These are phyloP conservation scores for Capillidium heterosporum DNA, from an alignment of 371 early-diverging fungal genomes.

Conservation along the genomic window DNA sequence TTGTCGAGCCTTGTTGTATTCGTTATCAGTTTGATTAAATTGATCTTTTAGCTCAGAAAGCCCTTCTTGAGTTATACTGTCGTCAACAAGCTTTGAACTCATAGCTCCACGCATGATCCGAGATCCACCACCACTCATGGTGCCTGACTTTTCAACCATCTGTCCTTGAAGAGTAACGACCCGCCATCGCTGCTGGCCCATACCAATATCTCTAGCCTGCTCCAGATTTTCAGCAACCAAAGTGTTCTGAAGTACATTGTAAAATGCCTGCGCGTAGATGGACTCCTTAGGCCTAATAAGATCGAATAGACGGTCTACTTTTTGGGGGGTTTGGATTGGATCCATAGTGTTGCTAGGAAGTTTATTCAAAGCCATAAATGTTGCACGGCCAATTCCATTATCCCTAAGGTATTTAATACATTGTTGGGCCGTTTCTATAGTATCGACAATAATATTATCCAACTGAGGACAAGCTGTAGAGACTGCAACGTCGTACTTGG, in stretches of 20 bases:
- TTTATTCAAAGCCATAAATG: conserved; percentile 78
- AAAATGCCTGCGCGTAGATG: conserved; percentile 72
- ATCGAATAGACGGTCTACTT: conserved; percentile 81
- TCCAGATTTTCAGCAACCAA: conserved; percentile 75
- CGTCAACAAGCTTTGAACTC: conserved; percentile 49
- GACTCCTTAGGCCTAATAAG: conserved; percentile 63
- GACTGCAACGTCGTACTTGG: conserved; percentile 91
- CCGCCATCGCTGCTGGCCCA: conserved; percentile 60
- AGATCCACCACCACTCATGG: conserved; percentile 94
- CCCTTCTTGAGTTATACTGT: conserved; percentile 33
- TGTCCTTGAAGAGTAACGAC: conserved; percentile 96
- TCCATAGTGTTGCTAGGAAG: conserved; percentile 25
- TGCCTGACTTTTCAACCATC: conserved; percentile 89
- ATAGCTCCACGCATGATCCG: conserved; percentile 58
- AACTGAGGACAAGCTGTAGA: conserved; percentile 80
- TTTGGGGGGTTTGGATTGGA: conserved; percentile 54
- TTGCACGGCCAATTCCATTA: conserved; percentile 77
- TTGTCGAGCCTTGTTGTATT: conserved; percentile 24
- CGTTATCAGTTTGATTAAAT: conserved; percentile 32
- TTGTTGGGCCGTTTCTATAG: conserved; percentile 76
- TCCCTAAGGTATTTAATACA: conserved; percentile 83
- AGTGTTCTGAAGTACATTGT: conserved; percentile 80
- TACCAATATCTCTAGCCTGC: conserved; percentile 91
- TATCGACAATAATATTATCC: conserved; percentile 92
- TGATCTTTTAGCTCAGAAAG: conserved; percentile 32